phyloP scores from a whole-genome alignment of 352 stramenopile genomes.

The Phytophthora cajani region DNA sequence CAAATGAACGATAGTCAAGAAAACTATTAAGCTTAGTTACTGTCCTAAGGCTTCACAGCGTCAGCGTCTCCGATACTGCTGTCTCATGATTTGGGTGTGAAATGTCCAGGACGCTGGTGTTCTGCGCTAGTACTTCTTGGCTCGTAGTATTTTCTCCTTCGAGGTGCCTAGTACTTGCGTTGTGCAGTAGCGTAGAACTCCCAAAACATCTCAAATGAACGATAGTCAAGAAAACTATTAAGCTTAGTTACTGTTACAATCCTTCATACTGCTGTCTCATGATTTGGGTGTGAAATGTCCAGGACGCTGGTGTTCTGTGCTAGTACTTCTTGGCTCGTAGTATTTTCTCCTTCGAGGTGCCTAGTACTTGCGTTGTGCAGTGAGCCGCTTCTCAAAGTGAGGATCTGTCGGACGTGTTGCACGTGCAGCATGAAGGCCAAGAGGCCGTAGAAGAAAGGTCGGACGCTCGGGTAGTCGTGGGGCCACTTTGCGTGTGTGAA shows the following conservation, averaged over 20 bases:
- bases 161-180: neutral
- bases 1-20: too few relatives aligned
- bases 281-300: conserved; percentile 9
- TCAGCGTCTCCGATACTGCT: too few relatives aligned
- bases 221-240: too few relatives aligned
- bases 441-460: conserved; percentile 36
- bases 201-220: too few relatives aligned
- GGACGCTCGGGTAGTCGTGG: conserved; percentile 33
- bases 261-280: neutral
- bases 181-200: too few relatives aligned
- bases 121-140: conserved; percentile 15
- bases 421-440: conserved; percentile 54
- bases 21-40: too few relatives aligned
- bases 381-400: conserved; percentile 35
- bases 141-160: neutral
- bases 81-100: neutral
- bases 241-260: too few relatives aligned
- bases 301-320: conserved; percentile 27
- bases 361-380: conserved; percentile 7
- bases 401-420: conserved; percentile 36
- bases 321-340: conserved; percentile 4
- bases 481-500: conserved; percentile 45
- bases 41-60: too few relatives aligned
- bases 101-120: conserved; percentile 26
- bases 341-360: neutral